Evolutionary conservation across 2,329 filamentous ascomycete species (phyloP).

Genomic region (Cercospora brassicicola): DNA sequence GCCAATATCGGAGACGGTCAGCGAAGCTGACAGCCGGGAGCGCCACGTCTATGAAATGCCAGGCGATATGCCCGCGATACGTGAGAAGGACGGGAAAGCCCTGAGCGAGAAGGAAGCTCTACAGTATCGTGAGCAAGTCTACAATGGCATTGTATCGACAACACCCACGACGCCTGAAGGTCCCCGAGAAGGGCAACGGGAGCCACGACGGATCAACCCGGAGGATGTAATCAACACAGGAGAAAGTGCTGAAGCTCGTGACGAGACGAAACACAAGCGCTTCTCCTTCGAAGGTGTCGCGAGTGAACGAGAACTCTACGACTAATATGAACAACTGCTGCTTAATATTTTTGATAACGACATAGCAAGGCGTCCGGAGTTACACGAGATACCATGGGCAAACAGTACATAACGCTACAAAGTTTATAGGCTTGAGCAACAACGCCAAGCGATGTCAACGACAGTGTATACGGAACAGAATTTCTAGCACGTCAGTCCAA

Average conservation of each 20-base stretch:
- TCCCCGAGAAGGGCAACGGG: constrained; percentile 16
- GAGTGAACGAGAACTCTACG: constrained; percentile 18
- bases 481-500: neutral
- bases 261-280: constrained; percentile 20
- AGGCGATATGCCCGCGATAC: constrained; percentile 57
- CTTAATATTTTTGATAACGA: neutral
- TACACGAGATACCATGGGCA: constrained; percentile 4
- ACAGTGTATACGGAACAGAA: neutral
- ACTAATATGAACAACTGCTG: constrained; percentile 12
- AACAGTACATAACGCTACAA: neutral
- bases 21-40: constrained; percentile 35
- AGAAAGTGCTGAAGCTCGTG: constrained; percentile 12
- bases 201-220: constrained; percentile 29
- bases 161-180: constrained; percentile 18
- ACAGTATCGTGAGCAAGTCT: constrained; percentile 46
- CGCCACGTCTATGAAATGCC: constrained; percentile 51
- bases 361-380: constrained; percentile 7
- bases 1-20: constrained; percentile 25
- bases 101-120: constrained; percentile 53
- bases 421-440: neutral
- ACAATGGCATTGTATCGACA: constrained; percentile 46
- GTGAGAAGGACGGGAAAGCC: constrained; percentile 50
- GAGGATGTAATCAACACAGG: constrained; percentile 29
- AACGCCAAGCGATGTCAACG: neutral
- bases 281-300: constrained; percentile 31